Conservation (phyloP, 2,329 filamentous ascomycete species). For the Xylariaceae sp. region DNA sequence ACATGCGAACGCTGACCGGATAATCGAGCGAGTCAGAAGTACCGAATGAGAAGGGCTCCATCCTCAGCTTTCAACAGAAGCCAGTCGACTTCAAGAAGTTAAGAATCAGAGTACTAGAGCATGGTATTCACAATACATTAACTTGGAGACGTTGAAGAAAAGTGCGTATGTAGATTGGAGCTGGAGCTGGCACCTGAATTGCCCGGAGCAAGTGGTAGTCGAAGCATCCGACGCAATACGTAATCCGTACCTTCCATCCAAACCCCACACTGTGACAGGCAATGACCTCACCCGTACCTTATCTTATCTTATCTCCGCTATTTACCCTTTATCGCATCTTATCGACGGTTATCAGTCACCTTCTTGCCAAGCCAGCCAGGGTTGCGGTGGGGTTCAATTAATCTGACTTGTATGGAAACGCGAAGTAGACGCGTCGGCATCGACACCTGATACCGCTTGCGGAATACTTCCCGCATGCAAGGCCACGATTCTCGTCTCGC, state of each 20-base stretch:
- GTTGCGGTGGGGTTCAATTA: not conserved
- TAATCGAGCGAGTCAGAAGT: constrained; percentile 79
- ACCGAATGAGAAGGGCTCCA: constrained; percentile 96
- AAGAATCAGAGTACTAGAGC: not conserved
- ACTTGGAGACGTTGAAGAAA: not conserved
- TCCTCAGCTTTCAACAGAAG: constrained; percentile 34
- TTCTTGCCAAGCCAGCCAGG: not conserved
- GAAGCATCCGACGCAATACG: too few relatives aligned
- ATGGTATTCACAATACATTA: not conserved
- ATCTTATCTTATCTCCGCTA: constrained; percentile 1
- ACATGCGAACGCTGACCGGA: constrained; percentile 64
- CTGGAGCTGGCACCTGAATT: too few relatives aligned
- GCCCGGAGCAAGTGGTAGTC: too few relatives aligned
- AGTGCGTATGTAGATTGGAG: not conserved
- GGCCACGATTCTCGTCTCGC: not conserved
- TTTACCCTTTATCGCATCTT: not conserved
- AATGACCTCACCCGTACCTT: not conserved
- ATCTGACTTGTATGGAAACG: not conserved
- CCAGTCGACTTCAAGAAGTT: constrained; percentile 1
- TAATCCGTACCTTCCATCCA: not conserved
- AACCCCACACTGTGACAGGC: not conserved
- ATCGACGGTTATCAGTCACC: not conserved
- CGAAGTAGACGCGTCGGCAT: not conserved
- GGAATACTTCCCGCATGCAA: not conserved
- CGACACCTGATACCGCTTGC: not conserved